phyloP scores from a whole-genome alignment of 1,139 yeast species.

The Lodderomyces pseudojiufengensis region DNA sequence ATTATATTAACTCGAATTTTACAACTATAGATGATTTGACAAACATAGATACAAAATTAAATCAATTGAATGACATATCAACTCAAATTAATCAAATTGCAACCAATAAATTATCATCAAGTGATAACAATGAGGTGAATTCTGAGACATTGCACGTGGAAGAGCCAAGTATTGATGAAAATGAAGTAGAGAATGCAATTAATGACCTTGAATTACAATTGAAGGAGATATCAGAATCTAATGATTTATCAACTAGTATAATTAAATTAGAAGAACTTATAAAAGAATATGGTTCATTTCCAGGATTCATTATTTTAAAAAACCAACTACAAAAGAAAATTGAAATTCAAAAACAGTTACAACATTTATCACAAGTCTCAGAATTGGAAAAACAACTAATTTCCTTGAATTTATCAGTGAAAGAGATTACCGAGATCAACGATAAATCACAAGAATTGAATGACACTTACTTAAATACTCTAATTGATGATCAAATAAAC shows the following conservation, averaged over 20 bases:
- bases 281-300: conserved; percentile 14
- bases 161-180: conserved; percentile 6
- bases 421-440: conserved; percentile 5
- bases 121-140: not conserved
- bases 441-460: not conserved
- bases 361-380: conserved; percentile 4
- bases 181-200: conserved; percentile 7
- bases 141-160: not conserved
- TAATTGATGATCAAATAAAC: conserved; percentile 4
- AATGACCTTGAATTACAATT: not conserved
- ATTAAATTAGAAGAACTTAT: conserved; percentile 17
- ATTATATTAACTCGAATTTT: conserved; percentile 26
- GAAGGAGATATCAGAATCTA: no score
- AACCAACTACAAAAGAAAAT: conserved; percentile 5
- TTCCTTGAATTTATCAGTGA: not conserved
- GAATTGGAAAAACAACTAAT: conserved; percentile 5
- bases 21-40: conserved; percentile 27
- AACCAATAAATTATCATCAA: not conserved
- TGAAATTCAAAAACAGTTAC: conserved; percentile 3
- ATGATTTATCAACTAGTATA: conserved; percentile 6
- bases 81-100: conserved; percentile 14
- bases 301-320: conserved; percentile 14
- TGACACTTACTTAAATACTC: conserved; percentile 1
- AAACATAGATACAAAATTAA: conserved; percentile 19
- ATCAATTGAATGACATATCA: conserved; percentile 18